Base-by-base conservation (phyloP, 164 flowering plant genomes). In the Umbellularia californica region DNA sequence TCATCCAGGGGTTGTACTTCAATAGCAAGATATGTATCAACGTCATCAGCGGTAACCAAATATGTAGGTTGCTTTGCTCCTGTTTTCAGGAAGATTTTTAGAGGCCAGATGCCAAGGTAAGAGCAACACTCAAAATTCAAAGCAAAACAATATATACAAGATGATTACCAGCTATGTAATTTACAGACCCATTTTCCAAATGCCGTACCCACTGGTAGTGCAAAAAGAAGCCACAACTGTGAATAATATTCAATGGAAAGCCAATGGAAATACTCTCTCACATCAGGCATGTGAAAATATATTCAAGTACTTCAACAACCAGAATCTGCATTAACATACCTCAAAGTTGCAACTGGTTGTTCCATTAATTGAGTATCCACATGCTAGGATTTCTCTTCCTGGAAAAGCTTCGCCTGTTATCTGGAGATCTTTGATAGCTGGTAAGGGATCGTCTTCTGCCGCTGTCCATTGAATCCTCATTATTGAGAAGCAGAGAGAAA, bases 1-100 rank as follows among this genome's bases (percentile, higher is more conserved):
- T 93, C 79, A 87, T 95, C 99, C 72, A 95, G 83, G 69, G 99
- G 99, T 84, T 92, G 96, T 77, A 93, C 95, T 88, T 95, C 97
- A 79, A 95, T 92, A 35, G 97, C 95, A 77, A 95, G 95, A 74
- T 85, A 87, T 6, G 91, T 83, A 68, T 93, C 90, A 79, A 95
- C 94, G 79, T 95, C 99, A 88, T 95, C 99, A 76, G 99, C 99
- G 72, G 95, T 93, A 52, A 95, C 89, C 76, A 88, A 85, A 82
- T 95, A 93, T 71, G 71, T 86, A 72, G 99, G 98, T 82, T 93
- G 94, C 82, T 95, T 92, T 74, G 99, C 99, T 68, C 99, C 99
- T 95, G 84, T 72, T 25, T 33, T 41, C 50, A 77, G 24, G 35
- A 71, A 69, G 23, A 68, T 6, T 2, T 66, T 74, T 25, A 33